A percentile compares a stretch with the other conserved stretches of the same genome.
Conservation (phyloP, 2,329 filamentous ascomycete species). For the Botryotinia globosa region DNA sequence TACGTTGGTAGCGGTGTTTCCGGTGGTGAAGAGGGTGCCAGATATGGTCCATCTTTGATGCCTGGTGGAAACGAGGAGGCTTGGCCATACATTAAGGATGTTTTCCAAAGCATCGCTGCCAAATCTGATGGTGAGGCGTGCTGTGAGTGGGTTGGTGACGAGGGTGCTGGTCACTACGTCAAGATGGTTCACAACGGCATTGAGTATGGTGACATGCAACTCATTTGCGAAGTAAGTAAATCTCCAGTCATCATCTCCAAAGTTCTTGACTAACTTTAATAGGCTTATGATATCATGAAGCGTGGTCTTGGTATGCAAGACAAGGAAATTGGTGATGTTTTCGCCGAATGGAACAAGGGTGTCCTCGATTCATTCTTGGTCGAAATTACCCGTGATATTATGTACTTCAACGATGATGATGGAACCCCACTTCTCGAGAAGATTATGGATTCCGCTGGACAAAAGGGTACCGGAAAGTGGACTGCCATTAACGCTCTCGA, state of each 20-base stretch:
- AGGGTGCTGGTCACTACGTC: conserved; percentile 99
- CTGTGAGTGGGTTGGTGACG: conserved; percentile 99
- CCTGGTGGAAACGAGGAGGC: conserved; percentile 97
- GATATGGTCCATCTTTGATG: conserved; percentile 97
- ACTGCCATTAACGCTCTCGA: conserved; percentile 98
- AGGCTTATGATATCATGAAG: conserved; percentile 99
- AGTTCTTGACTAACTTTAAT: conserved; percentile 25
- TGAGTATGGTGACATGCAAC: conserved; percentile 99
- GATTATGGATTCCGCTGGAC: conserved; percentile 96
- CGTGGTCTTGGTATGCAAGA: conserved; percentile 82
- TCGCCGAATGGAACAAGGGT: conserved; percentile 97
- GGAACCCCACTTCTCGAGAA: conserved; percentile 91
- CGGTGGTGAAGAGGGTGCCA: conserved; percentile 98
- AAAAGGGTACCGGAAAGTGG: conserved; percentile 99
- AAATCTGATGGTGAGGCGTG: conserved; percentile 97
- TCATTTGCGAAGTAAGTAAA: conserved; percentile 86
- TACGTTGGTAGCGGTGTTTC: conserved; percentile 98
- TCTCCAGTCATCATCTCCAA: background rate
- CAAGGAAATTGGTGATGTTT: conserved; percentile 95
- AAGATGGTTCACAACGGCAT: conserved; percentile 99
- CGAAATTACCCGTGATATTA: conserved; percentile 97
- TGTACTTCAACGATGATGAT: conserved; percentile 97
- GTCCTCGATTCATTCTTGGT: conserved; percentile 99
- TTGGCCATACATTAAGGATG: conserved; percentile 97
- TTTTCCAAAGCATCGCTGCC: conserved; percentile 96